Evolutionary conservation across 352 stramenopile species (phyloP).

Genomic region (Phytopythium boreale): DNA sequence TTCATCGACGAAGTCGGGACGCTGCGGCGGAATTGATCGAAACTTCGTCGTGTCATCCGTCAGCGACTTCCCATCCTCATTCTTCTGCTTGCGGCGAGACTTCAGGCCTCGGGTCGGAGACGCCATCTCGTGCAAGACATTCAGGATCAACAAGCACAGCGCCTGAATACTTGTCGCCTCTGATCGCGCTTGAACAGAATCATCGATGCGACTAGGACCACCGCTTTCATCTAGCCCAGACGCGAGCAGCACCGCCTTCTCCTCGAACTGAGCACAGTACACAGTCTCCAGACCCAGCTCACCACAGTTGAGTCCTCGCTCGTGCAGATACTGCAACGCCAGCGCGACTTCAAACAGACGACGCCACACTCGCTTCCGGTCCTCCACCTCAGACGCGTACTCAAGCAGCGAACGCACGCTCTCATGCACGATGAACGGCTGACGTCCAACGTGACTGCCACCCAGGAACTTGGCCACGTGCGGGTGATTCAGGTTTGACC

Average conservation of each 20-base stretch:
- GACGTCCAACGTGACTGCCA: not conserved
- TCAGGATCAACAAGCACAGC: not conserved
- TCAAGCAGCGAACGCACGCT: not conserved
- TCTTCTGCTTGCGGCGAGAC: not conserved
- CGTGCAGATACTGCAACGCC: conserved; percentile 1
- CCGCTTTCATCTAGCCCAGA: not conserved
- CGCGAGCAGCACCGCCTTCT: conserved; percentile 5
- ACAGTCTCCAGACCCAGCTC: not conserved
- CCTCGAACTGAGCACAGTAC: not conserved
- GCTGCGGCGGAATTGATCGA: not conserved
- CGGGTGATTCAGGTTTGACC: conserved; percentile 1
- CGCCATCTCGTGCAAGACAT: not conserved
- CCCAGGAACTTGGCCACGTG: conserved; percentile 7
- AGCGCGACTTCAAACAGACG: conserved; percentile 1
- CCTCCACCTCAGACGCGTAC: not conserved
- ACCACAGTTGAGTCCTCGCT: not conserved
- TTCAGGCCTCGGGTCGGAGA: not conserved
- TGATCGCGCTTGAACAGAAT: not conserved
- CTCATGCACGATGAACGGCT: conserved; percentile 4
- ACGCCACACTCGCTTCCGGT: conserved; percentile 2
- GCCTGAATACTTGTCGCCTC: not conserved
- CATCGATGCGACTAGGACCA: not conserved
- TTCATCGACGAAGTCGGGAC: not conserved
- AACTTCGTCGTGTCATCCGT: not conserved
- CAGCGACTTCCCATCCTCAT: not conserved